Conservation (phyloP, 495 filamentous ascomycete species). For the Hypomontagnella monticulosa region DNA sequence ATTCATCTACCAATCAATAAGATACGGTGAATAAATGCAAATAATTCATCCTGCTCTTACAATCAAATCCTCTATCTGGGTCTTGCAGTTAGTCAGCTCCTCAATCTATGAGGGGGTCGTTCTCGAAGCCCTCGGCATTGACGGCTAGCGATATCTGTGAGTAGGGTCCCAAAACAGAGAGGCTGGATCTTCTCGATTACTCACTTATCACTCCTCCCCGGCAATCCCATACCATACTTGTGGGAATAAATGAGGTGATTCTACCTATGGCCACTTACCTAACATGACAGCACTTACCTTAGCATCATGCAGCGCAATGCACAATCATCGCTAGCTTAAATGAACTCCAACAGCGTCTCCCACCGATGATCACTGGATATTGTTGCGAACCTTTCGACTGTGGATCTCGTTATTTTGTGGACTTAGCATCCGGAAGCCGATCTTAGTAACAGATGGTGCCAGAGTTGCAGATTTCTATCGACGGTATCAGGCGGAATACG, state of each 20-base stretch:
- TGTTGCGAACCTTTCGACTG: slow-evolving; percentile 7
- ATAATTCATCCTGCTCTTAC: too few relatives aligned
- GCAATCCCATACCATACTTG: slow-evolving; percentile 9
- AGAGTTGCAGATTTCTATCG: slow-evolving; percentile 9
- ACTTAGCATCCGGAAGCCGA: not conserved
- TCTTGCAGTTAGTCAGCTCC: too few relatives aligned
- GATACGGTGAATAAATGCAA: not conserved
- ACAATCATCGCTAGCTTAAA: slow-evolving; percentile 18
- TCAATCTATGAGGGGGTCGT: too few relatives aligned
- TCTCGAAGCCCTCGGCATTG: not conserved
- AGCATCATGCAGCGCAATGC: slow-evolving; percentile 30
- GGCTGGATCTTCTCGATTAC: slow-evolving; percentile 17
- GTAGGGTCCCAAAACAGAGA: slow-evolving; percentile 22
- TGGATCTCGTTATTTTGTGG: slow-evolving; percentile 15
- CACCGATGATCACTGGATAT: slow-evolving; percentile 6
- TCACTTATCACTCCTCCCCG: slow-evolving; percentile 26
- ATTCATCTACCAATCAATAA: not conserved
- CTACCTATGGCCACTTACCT: slow-evolving; percentile 3
- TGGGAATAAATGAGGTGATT: slow-evolving; percentile 26
- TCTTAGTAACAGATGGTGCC: slow-evolving; percentile 10
- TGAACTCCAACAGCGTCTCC: too few relatives aligned
- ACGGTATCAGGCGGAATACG: slow-evolving; percentile 5
- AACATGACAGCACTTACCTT: slow-evolving; percentile 16
- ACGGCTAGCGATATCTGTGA: slow-evolving; percentile 2
- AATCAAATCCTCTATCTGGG: too few relatives aligned